A percentile compares a stretch with the other conserved stretches of the same genome.
These are phyloP conservation scores for Parachaetomium inaequale DNA, from an alignment of 495 filamentous ascomycete species.

Conservation along the genomic window DNA sequence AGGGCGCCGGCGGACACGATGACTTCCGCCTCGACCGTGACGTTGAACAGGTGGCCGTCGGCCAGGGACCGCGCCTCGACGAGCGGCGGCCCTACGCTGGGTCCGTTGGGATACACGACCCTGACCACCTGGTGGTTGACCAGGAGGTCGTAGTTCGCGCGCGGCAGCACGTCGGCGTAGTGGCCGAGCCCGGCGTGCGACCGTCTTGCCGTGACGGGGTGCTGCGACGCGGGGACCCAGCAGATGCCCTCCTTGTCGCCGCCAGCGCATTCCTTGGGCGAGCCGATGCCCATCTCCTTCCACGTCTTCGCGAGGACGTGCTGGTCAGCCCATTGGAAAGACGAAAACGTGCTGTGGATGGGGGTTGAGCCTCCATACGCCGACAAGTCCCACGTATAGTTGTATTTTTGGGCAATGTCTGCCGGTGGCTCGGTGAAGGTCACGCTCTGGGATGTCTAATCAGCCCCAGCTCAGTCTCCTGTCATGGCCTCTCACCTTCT, in stretches of 20 bases:
- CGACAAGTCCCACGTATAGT: conserved; percentile 26
- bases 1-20: conserved; percentile 25
- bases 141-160: conserved; percentile 39
- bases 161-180: conserved; percentile 29
- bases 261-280: conserved; percentile 22
- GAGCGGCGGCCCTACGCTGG: conserved; percentile 16
- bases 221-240: conserved; percentile 27
- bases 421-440: conserved; percentile 28
- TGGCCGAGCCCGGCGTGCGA: conserved; percentile 41
- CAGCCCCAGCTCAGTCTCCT: not conserved
- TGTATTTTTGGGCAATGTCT: conserved; percentile 16
- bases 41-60: conserved; percentile 21
- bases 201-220: conserved; percentile 34
- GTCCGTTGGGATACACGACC: conserved; percentile 25
- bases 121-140: conserved; percentile 28
- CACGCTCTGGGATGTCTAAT: conserved; percentile 14
- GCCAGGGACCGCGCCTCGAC: conserved; percentile 25
- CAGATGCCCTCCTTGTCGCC: conserved; percentile 31
- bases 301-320: conserved; percentile 10
- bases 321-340: conserved; percentile 28
- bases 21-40: conserved; percentile 22
- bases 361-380: conserved; percentile 24
- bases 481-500: conserved; percentile 27
- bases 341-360: conserved; percentile 23
- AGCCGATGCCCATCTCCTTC: conserved; percentile 21